phyloP scores from a whole-genome alignment of 768 basidiomycete genomes.

The Steccherinum ochraceum region DNA sequence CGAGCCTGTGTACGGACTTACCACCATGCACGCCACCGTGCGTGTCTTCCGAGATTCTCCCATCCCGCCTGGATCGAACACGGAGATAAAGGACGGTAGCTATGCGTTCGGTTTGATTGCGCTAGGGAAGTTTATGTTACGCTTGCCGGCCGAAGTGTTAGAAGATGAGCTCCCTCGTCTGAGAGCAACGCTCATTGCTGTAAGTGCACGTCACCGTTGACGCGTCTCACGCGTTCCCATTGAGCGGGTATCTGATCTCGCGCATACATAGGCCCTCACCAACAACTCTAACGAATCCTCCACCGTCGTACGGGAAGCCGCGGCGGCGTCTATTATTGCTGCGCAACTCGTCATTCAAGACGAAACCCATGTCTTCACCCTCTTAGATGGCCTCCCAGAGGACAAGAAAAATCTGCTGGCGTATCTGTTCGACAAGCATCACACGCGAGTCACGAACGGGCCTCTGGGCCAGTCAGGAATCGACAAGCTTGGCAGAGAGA shows the following conservation, averaged over 20 bases:
- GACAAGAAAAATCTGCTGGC: slow-evolving; percentile 89
- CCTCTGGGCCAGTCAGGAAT: slow-evolving; percentile 39
- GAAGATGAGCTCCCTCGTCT: slow-evolving; percentile 84
- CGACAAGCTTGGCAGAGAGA: slow-evolving; percentile 73
- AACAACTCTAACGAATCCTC: slow-evolving; percentile 44
- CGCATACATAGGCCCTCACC: slow-evolving; percentile 52
- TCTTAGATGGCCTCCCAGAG: slow-evolving; percentile 78
- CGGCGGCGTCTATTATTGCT: slow-evolving; percentile 76
- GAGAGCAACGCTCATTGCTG: slow-evolving; percentile 61
- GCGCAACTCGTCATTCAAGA: slow-evolving; percentile 79
- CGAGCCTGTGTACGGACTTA: slow-evolving; percentile 81
- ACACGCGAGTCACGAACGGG: slow-evolving; percentile 44
- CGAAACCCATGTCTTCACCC: slow-evolving; percentile 74
- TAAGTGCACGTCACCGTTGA: slow-evolving; percentile 31
- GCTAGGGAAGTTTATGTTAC: slow-evolving; percentile 75
- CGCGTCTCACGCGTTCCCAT: not conserved
- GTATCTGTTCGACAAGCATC: slow-evolving; percentile 86
- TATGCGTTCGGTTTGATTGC: slow-evolving; percentile 83
- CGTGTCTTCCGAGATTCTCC: slow-evolving; percentile 56
- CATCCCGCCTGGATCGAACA: slow-evolving; percentile 34
- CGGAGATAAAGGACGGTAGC: slow-evolving; percentile 53
- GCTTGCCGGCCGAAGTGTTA: slow-evolving; percentile 75
- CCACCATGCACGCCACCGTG: slow-evolving; percentile 72
- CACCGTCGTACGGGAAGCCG: slow-evolving; percentile 78
- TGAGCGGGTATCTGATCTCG: slow-evolving; percentile 6